Base-by-base conservation (phyloP, 164 flowering plant species). In the Nymphaea colorata region DNA sequence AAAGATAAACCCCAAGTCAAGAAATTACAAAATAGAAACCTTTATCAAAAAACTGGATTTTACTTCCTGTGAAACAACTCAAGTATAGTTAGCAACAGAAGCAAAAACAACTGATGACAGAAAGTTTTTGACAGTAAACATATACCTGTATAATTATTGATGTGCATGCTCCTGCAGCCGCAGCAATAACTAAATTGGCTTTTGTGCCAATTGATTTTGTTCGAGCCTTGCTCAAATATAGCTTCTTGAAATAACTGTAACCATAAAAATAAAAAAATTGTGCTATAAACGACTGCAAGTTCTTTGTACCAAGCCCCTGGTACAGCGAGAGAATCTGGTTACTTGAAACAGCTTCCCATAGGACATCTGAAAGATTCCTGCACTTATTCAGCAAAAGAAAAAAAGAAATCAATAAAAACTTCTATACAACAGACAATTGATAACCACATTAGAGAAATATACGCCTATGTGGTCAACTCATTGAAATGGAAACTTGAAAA, bases 221-320 rank as follows among this genome's bases (percentile, higher is more conserved):
- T 66, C 84, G 81, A 77, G 71, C 82, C 74, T 67, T 72, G 51
- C 43, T 44, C 57, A 84, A 60, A 73, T 86, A 85, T 41, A 84
- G 67, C 74, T 78, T 80, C 78, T 79, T 85, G 51, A 87, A 79
- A 77, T 80, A 84, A 76, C 87, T 85, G 64, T 87, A 87, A 45
- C 86, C 88, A 73, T 86, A 84, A 71, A 87, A 87, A 74, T 87
- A 87, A 59, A 87, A 59, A 77, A 87, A 87, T 66, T 78, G 82
- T 41, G 87, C 78, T 70, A 86, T 77, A 62, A 86, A 81, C 11
- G 93, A 84, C 67, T 85, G 93, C 70, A 87, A 62, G 71, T 84
- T 87, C 79, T 87, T 85, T 62, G 88, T 84, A 69, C 88, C 86
- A 45, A 87, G 81, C 5, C 93, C 93, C 76, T 84, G 93, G 74